Percentiles rank a stretch among this genome's conserved stretches.
Conservation (phyloP, 1,284 basidiomycete genomes). For the Ceratobasidium sp. region DNA sequence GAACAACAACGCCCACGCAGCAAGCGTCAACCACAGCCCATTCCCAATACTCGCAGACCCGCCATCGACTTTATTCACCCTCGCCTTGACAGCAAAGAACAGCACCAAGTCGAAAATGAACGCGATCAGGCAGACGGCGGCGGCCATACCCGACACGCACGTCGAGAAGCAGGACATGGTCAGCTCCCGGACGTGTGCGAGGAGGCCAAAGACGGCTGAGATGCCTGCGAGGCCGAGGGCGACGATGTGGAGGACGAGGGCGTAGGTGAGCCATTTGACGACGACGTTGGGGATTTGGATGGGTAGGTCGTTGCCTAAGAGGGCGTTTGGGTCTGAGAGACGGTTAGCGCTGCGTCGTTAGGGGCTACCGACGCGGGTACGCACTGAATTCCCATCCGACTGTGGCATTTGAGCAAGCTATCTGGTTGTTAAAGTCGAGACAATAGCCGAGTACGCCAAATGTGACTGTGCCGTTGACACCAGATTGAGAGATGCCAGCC, state of each 20-base stretch:
- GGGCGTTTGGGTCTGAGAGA: constrained; percentile 77
- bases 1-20: constrained; percentile 84
- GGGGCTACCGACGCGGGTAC: constrained; percentile 53
- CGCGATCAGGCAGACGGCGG: constrained; percentile 78
- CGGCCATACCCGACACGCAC: constrained; percentile 83
- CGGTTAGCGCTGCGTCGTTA: constrained; percentile 5
- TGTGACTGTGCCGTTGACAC: constrained; percentile 72
- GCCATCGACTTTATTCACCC: constrained; percentile 76
- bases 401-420: constrained; percentile 80
- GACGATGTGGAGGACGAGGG: constrained; percentile 87
- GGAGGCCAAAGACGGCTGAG: constrained; percentile 81
- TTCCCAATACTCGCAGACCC: constrained; percentile 82
- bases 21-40: constrained; percentile 88
- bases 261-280: constrained; percentile 92
- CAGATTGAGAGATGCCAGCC: constrained; percentile 69
- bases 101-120: constrained; percentile 89
- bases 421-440: constrained; percentile 65
- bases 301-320: constrained; percentile 75
- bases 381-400: constrained; percentile 88
- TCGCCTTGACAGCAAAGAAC: constrained; percentile 85
- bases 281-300: constrained; percentile 79
- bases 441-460: constrained; percentile 92
- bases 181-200: constrained; percentile 88
- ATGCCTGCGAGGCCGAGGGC: constrained; percentile 79
- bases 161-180: constrained; percentile 87